Percentiles rank a stretch among this genome's conserved stretches.
phyloP scores from a whole-genome alignment of 2,329 filamentous ascomycete genomes.

The Taxawa tesnikishii region DNA sequence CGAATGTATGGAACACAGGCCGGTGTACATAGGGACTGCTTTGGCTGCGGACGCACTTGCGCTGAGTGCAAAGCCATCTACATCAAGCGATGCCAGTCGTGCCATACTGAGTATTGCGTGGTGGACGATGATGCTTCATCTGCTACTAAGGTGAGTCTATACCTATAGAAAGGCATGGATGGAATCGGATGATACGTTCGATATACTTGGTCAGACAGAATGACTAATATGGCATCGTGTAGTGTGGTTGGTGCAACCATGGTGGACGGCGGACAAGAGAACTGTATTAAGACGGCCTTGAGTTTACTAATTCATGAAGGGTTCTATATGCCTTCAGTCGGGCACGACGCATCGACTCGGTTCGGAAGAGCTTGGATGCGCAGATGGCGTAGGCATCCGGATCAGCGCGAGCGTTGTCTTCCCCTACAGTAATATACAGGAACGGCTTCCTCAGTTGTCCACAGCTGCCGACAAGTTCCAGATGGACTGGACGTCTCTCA shows the following conservation, averaged over 20 bases:
- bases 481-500: too few relatives aligned
- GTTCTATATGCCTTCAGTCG: too few relatives aligned
- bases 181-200: too few relatives aligned
- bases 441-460: too few relatives aligned
- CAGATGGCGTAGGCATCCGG: too few relatives aligned
- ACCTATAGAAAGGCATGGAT: too few relatives aligned
- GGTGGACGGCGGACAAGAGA: slow-evolving; percentile 23
- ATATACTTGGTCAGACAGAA: not conserved
- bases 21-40: slow-evolving; percentile 60
- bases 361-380: too few relatives aligned
- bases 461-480: too few relatives aligned
- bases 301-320: too few relatives aligned
- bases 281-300: slow-evolving; percentile 15
- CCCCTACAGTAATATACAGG: too few relatives aligned
- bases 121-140: slow-evolving; percentile 75
- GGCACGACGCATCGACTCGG: too few relatives aligned
- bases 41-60: slow-evolving; percentile 78
- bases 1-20: slow-evolving; percentile 20
- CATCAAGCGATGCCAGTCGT: slow-evolving; percentile 59
- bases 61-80: slow-evolving; percentile 59
- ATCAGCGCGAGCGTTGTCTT: too few relatives aligned
- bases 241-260: slow-evolving; percentile 27
- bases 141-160: slow-evolving; percentile 33
- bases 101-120: slow-evolving; percentile 70
- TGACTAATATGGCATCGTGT: slow-evolving; percentile 5